Conservation (phyloP, 2,329 filamentous ascomycete genomes). For the Malbranchea cinnamomea region DNA sequence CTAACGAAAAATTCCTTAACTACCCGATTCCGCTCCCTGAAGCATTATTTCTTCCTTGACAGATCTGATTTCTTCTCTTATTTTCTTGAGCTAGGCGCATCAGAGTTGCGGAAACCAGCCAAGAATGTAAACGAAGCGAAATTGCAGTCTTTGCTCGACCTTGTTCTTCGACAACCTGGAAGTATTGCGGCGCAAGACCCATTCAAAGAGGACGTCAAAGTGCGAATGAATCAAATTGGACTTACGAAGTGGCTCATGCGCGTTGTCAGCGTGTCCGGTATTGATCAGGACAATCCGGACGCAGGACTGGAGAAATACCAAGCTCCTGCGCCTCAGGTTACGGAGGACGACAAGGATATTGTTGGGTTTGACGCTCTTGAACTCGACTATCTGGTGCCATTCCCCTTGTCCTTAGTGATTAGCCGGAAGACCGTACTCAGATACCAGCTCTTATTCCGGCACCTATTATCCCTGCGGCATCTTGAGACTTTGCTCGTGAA, state of each 20-base stretch:
- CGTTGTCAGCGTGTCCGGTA: slow-evolving; percentile 89
- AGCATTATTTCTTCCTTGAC: slow-evolving; percentile 98
- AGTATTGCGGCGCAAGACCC: slow-evolving; percentile 87
- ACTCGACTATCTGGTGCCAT: slow-evolving; percentile 86
- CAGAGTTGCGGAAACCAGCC: slow-evolving; percentile 79
- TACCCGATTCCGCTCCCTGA: slow-evolving; percentile 72
- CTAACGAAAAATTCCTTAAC: slow-evolving; percentile 87
- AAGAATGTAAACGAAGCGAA: slow-evolving; percentile 84
- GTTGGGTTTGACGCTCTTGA: slow-evolving; percentile 84
- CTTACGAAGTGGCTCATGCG: slow-evolving; percentile 89
- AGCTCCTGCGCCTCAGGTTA: slow-evolving; percentile 49
- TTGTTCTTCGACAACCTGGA: slow-evolving; percentile 89
- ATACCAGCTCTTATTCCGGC: slow-evolving; percentile 91
- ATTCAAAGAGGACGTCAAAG: slow-evolving; percentile 96
- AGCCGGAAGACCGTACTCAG: slow-evolving; percentile 92
- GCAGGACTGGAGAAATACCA: slow-evolving; percentile 54
- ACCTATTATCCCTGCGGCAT: slow-evolving; percentile 76
- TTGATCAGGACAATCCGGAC: slow-evolving; percentile 63
- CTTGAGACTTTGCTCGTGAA: slow-evolving; percentile 74
- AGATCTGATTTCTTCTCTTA: slow-evolving; percentile 97
- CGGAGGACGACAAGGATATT: slow-evolving; percentile 68
- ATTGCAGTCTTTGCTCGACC: slow-evolving; percentile 85
- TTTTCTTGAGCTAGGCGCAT: slow-evolving; percentile 81
- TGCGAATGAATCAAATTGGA: slow-evolving; percentile 89
- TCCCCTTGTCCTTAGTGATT: slow-evolving; percentile 88